Percentiles rank a stretch among this genome's conserved stretches.
Conservation (phyloP, 352 stramenopile genomes). For the Globisporangium perplexum region DNA sequence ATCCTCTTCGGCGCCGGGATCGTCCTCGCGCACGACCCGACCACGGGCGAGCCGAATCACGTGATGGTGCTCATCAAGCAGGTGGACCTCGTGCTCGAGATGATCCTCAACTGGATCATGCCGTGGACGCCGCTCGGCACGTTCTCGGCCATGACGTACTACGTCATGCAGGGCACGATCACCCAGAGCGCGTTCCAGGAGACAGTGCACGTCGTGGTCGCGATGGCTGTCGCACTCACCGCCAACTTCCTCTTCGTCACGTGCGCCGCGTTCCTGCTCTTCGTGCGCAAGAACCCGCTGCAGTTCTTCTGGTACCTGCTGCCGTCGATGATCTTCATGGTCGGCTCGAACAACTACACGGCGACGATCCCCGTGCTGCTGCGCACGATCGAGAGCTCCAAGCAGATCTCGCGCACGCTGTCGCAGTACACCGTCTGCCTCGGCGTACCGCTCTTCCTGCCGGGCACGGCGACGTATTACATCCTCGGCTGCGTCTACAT, state of each 20-base stretch:
- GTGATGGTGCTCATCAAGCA: constrained; percentile 52
- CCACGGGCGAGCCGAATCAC: constrained; percentile 37
- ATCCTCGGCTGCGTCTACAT: constrained; percentile 49
- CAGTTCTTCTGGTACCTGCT: constrained; percentile 50
- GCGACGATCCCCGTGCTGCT: constrained; percentile 56
- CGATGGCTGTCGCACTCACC: constrained; percentile 36
- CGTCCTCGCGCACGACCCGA: constrained; percentile 39
- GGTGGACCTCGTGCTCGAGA: constrained; percentile 48
- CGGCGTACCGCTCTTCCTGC: constrained; percentile 42
- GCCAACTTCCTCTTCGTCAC: constrained; percentile 48
- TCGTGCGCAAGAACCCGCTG: constrained; percentile 60
- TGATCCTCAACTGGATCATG: constrained; percentile 69
- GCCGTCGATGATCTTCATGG: constrained; percentile 48
- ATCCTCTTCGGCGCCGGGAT: constrained; percentile 46
- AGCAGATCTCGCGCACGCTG: constrained; percentile 55
- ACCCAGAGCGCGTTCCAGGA: constrained; percentile 24
- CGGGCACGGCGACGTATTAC: constrained; percentile 48
- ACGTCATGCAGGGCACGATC: constrained; percentile 40
- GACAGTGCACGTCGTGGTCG: constrained; percentile 32
- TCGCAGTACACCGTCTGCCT: constrained; percentile 55
- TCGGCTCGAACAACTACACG: constrained; percentile 39
- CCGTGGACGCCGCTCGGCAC: constrained; percentile 42
- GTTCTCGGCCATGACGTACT: constrained; percentile 44
- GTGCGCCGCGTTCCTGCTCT: constrained; percentile 43
- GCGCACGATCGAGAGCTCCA: constrained; percentile 52